A percentile compares a stretch with the other conserved stretches of the same genome.
Conservation (phyloP, 2,329 filamentous ascomycete genomes). For the Diaporthe helianthi region DNA sequence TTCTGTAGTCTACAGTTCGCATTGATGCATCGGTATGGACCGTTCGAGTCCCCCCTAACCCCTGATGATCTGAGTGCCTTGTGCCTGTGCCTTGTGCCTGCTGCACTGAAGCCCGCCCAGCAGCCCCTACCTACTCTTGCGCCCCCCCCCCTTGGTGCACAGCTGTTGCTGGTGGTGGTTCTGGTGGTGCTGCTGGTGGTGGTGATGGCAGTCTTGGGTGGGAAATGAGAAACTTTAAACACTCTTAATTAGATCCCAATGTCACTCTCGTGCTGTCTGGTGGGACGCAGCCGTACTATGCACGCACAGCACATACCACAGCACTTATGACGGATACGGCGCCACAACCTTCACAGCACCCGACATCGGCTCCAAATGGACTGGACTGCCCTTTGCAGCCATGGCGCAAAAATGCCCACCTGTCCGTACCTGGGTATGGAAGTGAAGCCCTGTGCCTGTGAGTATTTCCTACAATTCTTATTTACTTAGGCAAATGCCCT, state of each 20-base stretch:
- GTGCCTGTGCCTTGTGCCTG: constrained; percentile 2
- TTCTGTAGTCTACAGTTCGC: too few species aligned
- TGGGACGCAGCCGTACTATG: not conserved
- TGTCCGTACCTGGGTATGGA: not conserved
- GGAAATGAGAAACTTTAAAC: not conserved
- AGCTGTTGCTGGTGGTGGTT: not conserved
- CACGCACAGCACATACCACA: not conserved
- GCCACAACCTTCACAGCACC: not conserved
- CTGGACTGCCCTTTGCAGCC: constrained; percentile 3
- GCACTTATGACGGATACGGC: not conserved
- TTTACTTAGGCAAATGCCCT: too few species aligned
- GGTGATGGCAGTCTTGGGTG: not conserved
- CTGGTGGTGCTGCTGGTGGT: not conserved
- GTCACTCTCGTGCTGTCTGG: not conserved
- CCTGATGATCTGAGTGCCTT: constrained; percentile 22
- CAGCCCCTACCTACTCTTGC: not conserved
- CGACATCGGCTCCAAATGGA: constrained; percentile 2
- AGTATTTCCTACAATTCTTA: not conserved
- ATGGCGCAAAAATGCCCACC: not conserved
- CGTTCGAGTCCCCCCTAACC: constrained; percentile 22
- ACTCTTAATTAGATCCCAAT: not conserved
- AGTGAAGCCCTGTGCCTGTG: not conserved
- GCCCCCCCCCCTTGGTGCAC: not conserved
- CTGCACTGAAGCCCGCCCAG: constrained; percentile 2
- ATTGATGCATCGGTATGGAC: constrained; percentile 32